phyloP scores from a whole-genome alignment of 129 eudicot species.

The Flaveria sonorensis region DNA sequence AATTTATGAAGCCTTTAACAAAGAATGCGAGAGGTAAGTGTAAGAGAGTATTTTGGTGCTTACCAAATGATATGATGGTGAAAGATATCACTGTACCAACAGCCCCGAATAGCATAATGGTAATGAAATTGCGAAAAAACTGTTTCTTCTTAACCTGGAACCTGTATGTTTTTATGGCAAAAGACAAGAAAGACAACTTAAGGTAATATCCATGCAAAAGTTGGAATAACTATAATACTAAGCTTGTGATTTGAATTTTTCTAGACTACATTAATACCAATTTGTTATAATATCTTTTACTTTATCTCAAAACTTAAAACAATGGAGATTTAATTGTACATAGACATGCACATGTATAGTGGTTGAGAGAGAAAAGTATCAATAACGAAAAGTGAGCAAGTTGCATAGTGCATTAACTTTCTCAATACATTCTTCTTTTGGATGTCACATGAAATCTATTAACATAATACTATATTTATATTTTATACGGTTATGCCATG shows the following conservation, averaged over 20 bases:
- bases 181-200: conserved; percentile 1
- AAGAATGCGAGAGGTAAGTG: conserved; percentile 4
- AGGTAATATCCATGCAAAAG: conserved; percentile 19
- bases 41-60: conserved; percentile 5
- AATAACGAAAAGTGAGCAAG: neutral
- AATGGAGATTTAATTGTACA: neutral
- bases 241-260: neutral
- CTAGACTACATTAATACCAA: neutral
- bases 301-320: neutral
- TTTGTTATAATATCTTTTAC: neutral
- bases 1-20: neutral
- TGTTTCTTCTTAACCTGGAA: conserved; percentile 97
- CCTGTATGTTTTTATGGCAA: conserved; percentile 45
- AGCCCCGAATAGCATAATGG: conserved; percentile 89
- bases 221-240: neutral
- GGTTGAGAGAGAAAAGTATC: neutral
- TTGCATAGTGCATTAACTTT: neutral
- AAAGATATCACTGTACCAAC: conserved; percentile 88
- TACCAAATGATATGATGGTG: conserved; percentile 80
- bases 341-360: conserved; percentile 1
- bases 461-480: neutral
- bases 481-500: neutral
- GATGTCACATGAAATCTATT: neutral
- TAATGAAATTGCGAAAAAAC: conserved; percentile 80
- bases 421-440: neutral